Conservation (phyloP, 768 basidiomycete genomes). For the Mycena floridula region DNA sequence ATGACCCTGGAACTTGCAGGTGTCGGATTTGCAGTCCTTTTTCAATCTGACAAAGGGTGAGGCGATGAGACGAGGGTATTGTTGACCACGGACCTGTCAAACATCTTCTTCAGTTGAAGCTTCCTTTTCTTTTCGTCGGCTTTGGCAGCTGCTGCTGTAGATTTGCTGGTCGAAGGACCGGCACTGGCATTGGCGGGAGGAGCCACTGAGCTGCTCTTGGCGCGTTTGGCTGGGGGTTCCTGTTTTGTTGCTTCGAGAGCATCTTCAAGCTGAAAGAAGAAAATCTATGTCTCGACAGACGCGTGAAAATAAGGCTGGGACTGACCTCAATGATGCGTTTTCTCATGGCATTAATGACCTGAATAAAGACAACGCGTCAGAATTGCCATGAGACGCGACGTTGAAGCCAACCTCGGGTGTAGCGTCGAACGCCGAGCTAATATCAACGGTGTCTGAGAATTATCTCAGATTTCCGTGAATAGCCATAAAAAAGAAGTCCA, state of each 20-base stretch:
- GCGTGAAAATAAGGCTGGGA: neutral
- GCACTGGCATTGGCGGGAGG: constrained; percentile 2
- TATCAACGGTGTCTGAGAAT: constrained; percentile 10
- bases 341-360: constrained; percentile 25
- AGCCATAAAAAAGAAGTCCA: neutral
- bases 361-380: constrained; percentile 7
- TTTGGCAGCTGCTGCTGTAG: constrained; percentile 12
- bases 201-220: constrained; percentile 15
- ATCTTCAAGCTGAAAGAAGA: constrained; percentile 25
- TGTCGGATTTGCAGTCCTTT: constrained; percentile 33
- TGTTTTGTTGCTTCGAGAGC: constrained; percentile 13
- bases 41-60: constrained; percentile 21
- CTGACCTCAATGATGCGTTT: constrained; percentile 20
- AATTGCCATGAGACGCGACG: constrained; percentile 1
- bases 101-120: constrained; percentile 32
- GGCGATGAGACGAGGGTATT: neutral
- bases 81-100: constrained; percentile 23
- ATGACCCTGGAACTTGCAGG: constrained; percentile 32
- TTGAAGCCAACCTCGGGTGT: constrained; percentile 14
- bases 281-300: neutral
- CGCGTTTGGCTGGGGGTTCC: constrained; percentile 25
- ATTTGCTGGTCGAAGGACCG: no score
- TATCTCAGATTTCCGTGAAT: neutral
- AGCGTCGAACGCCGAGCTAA: constrained; percentile 16
- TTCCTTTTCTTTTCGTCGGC: constrained; percentile 33